Evolutionary conservation across 2,329 filamentous ascomycete species (phyloP).

Genomic region (Exserohilum rostratum): DNA sequence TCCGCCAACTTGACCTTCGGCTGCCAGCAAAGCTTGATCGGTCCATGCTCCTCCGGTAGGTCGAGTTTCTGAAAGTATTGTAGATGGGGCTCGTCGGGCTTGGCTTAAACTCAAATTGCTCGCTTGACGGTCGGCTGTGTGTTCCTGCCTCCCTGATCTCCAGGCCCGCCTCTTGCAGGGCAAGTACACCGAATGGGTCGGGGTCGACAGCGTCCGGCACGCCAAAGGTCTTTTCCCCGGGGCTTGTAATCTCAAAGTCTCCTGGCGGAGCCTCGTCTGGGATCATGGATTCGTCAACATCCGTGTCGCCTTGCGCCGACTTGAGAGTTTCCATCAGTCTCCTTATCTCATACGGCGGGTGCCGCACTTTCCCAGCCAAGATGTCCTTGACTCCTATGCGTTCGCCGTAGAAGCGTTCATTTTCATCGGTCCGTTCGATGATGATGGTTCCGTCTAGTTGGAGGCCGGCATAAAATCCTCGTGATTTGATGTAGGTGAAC

Average conservation of each 20-base stretch:
- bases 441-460: conserved; percentile 87
- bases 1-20: conserved; percentile 71
- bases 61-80: conserved; percentile 63
- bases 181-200: conserved; percentile 88
- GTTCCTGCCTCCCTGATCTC: conserved; percentile 91
- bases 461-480: conserved; percentile 85
- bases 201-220: conserved; percentile 81
- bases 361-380: conserved; percentile 63
- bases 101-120: conserved; percentile 82
- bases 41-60: conserved; percentile 72
- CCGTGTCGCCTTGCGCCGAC: conserved; percentile 80
- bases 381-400: conserved; percentile 67
- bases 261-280: conserved; percentile 75
- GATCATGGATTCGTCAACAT: conserved; percentile 73
- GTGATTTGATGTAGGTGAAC: conserved; percentile 87
- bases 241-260: conserved; percentile 66
- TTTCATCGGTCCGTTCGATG: conserved; percentile 85
- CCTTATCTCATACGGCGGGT: conserved; percentile 62
- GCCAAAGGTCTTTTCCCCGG: conserved; percentile 68
- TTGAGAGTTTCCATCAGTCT: conserved; percentile 82
- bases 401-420: conserved; percentile 82
- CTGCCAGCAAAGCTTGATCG: conserved; percentile 63
- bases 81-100: conserved; percentile 75
- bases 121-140: conserved; percentile 73
- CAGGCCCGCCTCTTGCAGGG: conserved; percentile 86